Evolutionary conservation across 2,329 filamentous ascomycete species (phyloP).

Genomic region (Dothiorella sarmentorum): DNA sequence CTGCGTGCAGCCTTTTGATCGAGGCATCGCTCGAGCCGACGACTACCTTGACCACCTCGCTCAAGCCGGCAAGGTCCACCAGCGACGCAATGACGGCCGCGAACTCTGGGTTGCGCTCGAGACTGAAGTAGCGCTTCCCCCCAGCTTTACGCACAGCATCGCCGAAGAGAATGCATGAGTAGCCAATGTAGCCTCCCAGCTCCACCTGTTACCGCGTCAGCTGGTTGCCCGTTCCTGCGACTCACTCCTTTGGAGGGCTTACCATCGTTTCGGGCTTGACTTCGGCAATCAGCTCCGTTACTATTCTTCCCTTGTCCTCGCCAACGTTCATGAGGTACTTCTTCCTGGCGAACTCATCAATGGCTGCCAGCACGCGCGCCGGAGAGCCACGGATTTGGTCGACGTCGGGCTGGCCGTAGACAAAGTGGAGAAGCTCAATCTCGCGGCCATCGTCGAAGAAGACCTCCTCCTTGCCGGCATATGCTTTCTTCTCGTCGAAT

Average conservation of each 20-base stretch:
- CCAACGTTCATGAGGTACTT: slow-evolving; percentile 81
- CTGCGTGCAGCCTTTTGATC: slow-evolving; percentile 56
- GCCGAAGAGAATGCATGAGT: slow-evolving; percentile 75
- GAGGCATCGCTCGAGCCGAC: slow-evolving; percentile 67
- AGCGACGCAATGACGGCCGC: slow-evolving; percentile 65
- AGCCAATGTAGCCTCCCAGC: slow-evolving; percentile 76
- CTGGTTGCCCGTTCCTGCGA: neutral
- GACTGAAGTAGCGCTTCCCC: slow-evolving; percentile 64
- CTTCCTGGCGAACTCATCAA: slow-evolving; percentile 65
- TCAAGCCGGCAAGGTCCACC: slow-evolving; percentile 71
- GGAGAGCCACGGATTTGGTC: slow-evolving; percentile 64
- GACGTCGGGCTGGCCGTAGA: slow-evolving; percentile 61
- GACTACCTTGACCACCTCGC: slow-evolving; percentile 65
- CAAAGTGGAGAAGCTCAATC: slow-evolving; percentile 66
- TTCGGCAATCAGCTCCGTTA: slow-evolving; percentile 64
- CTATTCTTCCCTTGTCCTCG: slow-evolving; percentile 67
- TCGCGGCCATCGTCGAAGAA: slow-evolving; percentile 68
- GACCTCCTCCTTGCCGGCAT: slow-evolving; percentile 45
- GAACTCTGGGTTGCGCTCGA: slow-evolving; percentile 73
- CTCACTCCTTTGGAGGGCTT: neutral
- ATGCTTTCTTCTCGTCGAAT: slow-evolving; percentile 45
- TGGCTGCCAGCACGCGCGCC: slow-evolving; percentile 60
- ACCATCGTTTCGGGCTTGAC: slow-evolving; percentile 65
- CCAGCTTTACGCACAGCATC: slow-evolving; percentile 61
- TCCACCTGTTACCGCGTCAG: slow-evolving; percentile 52